Conservation (phyloP, 2,329 filamentous ascomycete genomes). For the Sclerotinia nivalis region DNA sequence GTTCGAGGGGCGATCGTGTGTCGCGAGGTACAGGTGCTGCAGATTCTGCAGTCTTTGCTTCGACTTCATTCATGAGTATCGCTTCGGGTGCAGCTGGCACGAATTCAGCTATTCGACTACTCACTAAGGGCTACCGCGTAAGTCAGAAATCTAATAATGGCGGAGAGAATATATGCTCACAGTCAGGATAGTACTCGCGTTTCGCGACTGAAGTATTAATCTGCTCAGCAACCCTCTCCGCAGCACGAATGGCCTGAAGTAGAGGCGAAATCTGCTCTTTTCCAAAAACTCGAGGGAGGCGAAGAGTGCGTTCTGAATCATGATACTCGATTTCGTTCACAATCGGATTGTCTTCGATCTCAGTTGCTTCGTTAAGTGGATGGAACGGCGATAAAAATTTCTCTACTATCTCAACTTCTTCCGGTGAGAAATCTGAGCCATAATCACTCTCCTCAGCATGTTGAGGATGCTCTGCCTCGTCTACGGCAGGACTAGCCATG, state of each 20-base stretch:
- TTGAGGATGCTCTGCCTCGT: neutral
- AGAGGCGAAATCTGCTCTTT: slow-evolving; percentile 39
- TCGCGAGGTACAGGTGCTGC: slow-evolving; percentile 41
- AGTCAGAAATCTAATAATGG: slow-evolving; percentile 54
- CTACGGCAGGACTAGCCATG: slow-evolving; percentile 35
- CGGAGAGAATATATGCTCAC: slow-evolving; percentile 44
- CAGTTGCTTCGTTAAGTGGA: slow-evolving; percentile 44
- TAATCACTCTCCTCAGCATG: slow-evolving; percentile 54
- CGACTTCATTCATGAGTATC: neutral
- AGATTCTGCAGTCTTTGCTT: slow-evolving; percentile 10
- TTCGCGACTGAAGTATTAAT: slow-evolving; percentile 36
- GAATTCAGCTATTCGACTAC: slow-evolving; percentile 36
- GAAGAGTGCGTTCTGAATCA: slow-evolving; percentile 39
- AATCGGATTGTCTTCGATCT: slow-evolving; percentile 37
- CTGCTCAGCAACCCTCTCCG: slow-evolving; percentile 35
- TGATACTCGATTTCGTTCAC: slow-evolving; percentile 40
- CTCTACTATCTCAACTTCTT: slow-evolving; percentile 56
- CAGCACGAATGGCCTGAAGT: slow-evolving; percentile 38
- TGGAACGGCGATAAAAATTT: slow-evolving; percentile 50
- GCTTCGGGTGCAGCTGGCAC: neutral
- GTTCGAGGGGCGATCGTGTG: slow-evolving; percentile 65
- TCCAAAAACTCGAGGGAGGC: slow-evolving; percentile 46
- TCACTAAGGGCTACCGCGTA: slow-evolving; percentile 64
- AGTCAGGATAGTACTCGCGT: slow-evolving; percentile 51
- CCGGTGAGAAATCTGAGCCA: slow-evolving; percentile 61